Conservation (phyloP, 2,329 filamentous ascomycete species). For the Pseudonectria buxi region DNA sequence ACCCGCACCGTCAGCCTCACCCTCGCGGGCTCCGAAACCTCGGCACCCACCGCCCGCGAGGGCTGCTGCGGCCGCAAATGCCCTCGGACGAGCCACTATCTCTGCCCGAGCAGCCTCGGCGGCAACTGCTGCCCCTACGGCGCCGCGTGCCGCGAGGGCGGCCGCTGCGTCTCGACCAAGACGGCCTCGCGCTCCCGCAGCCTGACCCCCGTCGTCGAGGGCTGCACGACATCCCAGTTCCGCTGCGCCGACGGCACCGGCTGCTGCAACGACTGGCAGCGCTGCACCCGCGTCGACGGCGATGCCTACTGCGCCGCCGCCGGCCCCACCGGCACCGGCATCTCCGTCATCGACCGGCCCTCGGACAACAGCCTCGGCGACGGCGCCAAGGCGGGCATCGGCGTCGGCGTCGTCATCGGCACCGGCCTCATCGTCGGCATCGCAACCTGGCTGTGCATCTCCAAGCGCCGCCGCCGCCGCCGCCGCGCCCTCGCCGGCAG, state of each 20-base stretch:
- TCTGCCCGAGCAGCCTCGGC: conserved; percentile 38
- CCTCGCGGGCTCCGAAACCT: conserved; percentile 17
- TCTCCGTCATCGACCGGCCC: conserved; percentile 23
- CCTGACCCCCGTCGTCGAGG: conserved; percentile 30
- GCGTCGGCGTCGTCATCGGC: conserved; percentile 42
- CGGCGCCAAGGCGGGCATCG: no score
- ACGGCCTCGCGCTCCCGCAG: conserved; percentile 18
- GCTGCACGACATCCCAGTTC: conserved; percentile 40
- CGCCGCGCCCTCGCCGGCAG: conserved; percentile 8
- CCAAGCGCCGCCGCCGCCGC: conserved; percentile 29
- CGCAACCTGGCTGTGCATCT: conserved; percentile 42
- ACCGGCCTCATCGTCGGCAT: conserved; percentile 35
- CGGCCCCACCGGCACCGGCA: conserved; percentile 26
- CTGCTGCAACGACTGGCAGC: conserved; percentile 41
- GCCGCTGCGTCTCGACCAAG: conserved; percentile 29
- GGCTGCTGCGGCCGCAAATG: conserved; percentile 37
- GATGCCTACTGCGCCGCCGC: conserved; percentile 34
- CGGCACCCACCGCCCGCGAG: conserved; percentile 12
- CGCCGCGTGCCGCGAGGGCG: conserved; percentile 32
- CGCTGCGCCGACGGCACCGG: conserved; percentile 39
- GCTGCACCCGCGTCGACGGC: conserved; percentile 34
- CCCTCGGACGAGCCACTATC: conserved; percentile 34
- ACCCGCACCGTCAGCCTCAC: conserved; percentile 21
- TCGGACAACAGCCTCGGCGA: no score
- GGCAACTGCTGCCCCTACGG: conserved; percentile 44